phyloP scores from a whole-genome alignment of 306 rosid species.

The Fagus sylvatica region DNA sequence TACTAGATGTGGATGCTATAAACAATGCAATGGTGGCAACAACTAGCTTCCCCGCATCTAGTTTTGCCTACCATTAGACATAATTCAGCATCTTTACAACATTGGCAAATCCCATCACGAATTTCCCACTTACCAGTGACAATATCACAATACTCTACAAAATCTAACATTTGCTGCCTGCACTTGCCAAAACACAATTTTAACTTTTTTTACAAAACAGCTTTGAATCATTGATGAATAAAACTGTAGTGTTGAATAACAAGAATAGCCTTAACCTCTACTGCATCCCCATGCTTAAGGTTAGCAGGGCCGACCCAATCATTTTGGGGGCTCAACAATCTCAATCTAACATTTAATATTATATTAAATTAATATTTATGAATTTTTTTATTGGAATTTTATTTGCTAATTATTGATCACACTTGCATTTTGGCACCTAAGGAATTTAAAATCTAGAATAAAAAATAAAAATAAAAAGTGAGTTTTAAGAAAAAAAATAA shows the following conservation, averaged over 20 bases:
- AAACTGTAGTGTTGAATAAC: not conserved
- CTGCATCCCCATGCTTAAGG: slow-evolving; percentile 32
- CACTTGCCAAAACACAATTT: slow-evolving; percentile 11
- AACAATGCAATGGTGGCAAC: slow-evolving; percentile 33
- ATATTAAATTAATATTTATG: too few relatives aligned
- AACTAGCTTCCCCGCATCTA: slow-evolving; percentile 29
- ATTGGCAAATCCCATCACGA: not conserved
- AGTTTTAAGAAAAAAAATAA: too few relatives aligned
- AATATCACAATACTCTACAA: not conserved
- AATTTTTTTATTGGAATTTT: too few relatives aligned
- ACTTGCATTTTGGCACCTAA: too few relatives aligned
- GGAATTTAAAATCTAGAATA: too few relatives aligned
- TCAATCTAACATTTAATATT: too few relatives aligned
- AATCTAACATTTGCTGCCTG: slow-evolving; percentile 28
- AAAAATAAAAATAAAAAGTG: too few relatives aligned
- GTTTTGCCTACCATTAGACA: slow-evolving; percentile 27
- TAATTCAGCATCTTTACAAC: not conserved
- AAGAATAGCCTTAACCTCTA: slow-evolving; percentile 20
- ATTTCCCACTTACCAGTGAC: slow-evolving; percentile 25
- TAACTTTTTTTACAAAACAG: not conserved
- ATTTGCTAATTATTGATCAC: too few relatives aligned
- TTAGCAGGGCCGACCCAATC: too few relatives aligned
- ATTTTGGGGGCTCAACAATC: too few relatives aligned
- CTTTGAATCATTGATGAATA: not conserved
- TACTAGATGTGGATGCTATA: slow-evolving; percentile 28